Evolutionary conservation across 805 yeast genomes (phyloP).

Genomic region (Sugiyamaella floridensis): DNA sequence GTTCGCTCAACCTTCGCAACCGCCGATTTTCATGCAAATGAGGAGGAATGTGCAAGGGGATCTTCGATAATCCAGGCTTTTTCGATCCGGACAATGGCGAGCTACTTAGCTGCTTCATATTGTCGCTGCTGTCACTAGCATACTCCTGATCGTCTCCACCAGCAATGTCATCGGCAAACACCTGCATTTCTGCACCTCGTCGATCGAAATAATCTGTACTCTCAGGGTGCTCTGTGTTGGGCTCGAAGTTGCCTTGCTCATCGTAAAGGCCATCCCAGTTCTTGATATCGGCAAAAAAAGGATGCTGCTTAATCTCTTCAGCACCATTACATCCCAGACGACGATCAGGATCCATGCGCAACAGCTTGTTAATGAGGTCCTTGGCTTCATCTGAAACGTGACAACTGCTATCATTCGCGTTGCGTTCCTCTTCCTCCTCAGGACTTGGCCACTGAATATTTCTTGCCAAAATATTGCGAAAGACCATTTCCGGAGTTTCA

Average conservation of each 20-base stretch:
- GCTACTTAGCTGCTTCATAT: slow-evolving; percentile 10
- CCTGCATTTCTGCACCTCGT: slow-evolving; percentile 75
- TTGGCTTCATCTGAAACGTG: slow-evolving; percentile 55
- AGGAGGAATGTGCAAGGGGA: slow-evolving; percentile 47
- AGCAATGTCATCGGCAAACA: slow-evolving; percentile 45
- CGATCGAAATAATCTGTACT: slow-evolving; percentile 85
- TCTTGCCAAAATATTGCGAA: slow-evolving; percentile 68
- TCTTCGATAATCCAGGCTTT: neutral
- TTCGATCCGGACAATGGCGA: neutral
- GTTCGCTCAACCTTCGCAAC: slow-evolving; percentile 58
- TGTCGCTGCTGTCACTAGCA: slow-evolving; percentile 29
- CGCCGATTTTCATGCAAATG: slow-evolving; percentile 58
- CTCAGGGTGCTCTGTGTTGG: slow-evolving; percentile 70
- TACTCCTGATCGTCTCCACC: slow-evolving; percentile 16
- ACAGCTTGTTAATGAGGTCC: slow-evolving; percentile 59
- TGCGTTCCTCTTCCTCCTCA: slow-evolving; percentile 9
- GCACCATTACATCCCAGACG: slow-evolving; percentile 75
- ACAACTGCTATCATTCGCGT: slow-evolving; percentile 3
- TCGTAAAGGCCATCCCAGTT: slow-evolving; percentile 72
- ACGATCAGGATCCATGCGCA: slow-evolving; percentile 54
- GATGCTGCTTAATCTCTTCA: slow-evolving; percentile 69
- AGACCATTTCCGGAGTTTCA: slow-evolving; percentile 68
- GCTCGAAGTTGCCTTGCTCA: slow-evolving; percentile 74
- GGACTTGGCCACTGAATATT: slow-evolving; percentile 76
- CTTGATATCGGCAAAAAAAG: slow-evolving; percentile 57